phyloP scores from a whole-genome alignment of 805 yeast species.

The Nakazawaea wyomingensis region DNA sequence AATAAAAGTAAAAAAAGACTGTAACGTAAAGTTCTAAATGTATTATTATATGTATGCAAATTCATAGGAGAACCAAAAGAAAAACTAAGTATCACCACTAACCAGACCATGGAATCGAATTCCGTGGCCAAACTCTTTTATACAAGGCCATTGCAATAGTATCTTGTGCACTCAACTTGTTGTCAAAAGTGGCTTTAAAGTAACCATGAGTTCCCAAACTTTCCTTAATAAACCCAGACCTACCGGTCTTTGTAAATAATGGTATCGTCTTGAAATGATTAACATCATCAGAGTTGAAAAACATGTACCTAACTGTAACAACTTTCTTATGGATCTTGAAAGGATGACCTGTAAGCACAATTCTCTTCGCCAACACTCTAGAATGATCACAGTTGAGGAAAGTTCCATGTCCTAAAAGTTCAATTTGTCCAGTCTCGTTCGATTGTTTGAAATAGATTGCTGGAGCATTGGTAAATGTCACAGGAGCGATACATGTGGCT shows the following conservation, averaged over 20 bases:
- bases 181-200: conserved; percentile 93
- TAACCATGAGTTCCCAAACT: conserved; percentile 98
- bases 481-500: conserved; percentile 88
- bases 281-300: conserved; percentile 87
- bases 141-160: conserved; percentile 89
- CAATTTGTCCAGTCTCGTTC: conserved; percentile 39
- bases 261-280: conserved; percentile 88
- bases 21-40: too few relatives aligned
- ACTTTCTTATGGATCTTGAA: conserved; percentile 90
- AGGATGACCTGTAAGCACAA: conserved; percentile 89
- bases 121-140: conserved; percentile 88
- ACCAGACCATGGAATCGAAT: conserved; percentile 29
- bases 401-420: conserved; percentile 85
- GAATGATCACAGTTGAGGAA: conserved; percentile 81
- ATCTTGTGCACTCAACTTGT: conserved; percentile 86
- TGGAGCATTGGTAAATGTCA: conserved; percentile 77
- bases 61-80: neutral
- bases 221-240: conserved; percentile 92
- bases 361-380: conserved; percentile 82
- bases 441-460: conserved; percentile 71
- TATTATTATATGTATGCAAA: too few relatives aligned
- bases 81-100: conserved; percentile 8
- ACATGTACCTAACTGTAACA: conserved; percentile 94
- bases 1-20: too few relatives aligned
- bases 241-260: conserved; percentile 85